Evolutionary conservation across 176 grass and related monocot species (phyloP), one percentile per base, ranked within the genome.

Genomic region (Hsuehochloa calcarea): DNA sequence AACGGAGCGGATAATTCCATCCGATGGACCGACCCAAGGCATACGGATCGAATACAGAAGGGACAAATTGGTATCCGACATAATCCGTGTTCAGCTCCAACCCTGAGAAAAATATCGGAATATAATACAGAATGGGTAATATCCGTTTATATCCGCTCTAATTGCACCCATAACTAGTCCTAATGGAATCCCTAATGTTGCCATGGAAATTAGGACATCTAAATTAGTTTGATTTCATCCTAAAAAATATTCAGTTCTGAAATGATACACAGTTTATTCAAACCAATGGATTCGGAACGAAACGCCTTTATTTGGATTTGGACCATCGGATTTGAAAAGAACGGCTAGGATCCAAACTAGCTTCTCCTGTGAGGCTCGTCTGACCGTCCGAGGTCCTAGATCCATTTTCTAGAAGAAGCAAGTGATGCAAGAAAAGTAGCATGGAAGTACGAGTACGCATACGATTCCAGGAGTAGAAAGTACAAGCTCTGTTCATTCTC

Each of bases 401-500:
- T 72, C 27, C 22, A 47, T 15, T 65, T 10, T 63, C 61, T 50
- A 90, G 58, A 77, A 58, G 37, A 51, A 65, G 27, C 19, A 25
- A 54, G 46, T 70, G 80, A 58, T 70, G 65, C 74, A 87, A 83
- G 80, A 68, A 90, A 90, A 83, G 89, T 22, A 87, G 74, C 31
- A 73, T 73, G 66, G 62, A 66, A 23, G 58, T 65, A 82, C 44
- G 10, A 37, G 41, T 31, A 46, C 59, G 27, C 29, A 87, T 52
- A 59, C 27, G 62, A 82, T 76, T 82, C 70, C 62, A 82, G 20
- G 49, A 68, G 78, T 75, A 61, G 35, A 65, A 72, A 62, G 19
- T 67, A 68, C 84, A 87, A 79, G 74, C 74, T 90, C 74, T 16
- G 22, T 65, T 11, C 73, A 72, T 37, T 68, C 68, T 26, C 59